Conservation (phyloP, 257 asterid species). For the Solanum lignicaule region DNA sequence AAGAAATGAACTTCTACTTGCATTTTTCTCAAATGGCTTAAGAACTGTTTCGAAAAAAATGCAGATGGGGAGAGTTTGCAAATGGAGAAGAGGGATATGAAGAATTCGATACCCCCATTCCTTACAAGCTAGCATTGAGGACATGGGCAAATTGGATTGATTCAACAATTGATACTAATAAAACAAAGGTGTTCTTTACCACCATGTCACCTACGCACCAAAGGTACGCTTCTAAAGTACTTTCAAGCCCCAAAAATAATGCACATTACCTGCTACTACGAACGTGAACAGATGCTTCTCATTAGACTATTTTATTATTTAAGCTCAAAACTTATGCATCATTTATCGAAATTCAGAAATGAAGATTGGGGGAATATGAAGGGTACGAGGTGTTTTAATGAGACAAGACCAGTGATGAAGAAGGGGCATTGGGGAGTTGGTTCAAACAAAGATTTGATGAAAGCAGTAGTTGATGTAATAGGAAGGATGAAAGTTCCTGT, state of each 20-base stretch:
- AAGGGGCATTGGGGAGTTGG: conserved; percentile 69
- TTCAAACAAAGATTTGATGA: conserved; percentile 53
- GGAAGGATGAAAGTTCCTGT: conserved; percentile 61
- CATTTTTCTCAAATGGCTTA: not conserved
- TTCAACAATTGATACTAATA: conserved; percentile 58
- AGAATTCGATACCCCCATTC: conserved; percentile 47
- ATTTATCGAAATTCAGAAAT: conserved; percentile 27
- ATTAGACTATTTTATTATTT: not conserved
- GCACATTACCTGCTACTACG: not conserved
- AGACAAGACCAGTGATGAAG: conserved; percentile 50
- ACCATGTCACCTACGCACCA: conserved; percentile 82
- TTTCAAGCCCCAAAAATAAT: not conserved
- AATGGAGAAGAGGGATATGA: conserved; percentile 77
- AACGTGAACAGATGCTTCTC: not conserved
- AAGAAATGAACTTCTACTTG: not conserved
- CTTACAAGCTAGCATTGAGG: conserved; percentile 61
- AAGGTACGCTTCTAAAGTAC: conserved; percentile 23
- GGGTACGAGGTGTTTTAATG: conserved; percentile 75
- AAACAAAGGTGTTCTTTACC: conserved; percentile 70
- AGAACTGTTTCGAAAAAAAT: not conserved
- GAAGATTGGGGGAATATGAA: conserved; percentile 60
- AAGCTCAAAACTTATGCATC: not conserved
- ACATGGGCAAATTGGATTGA: conserved; percentile 99
- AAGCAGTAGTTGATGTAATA: conserved; percentile 35
- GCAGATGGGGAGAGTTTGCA: conserved; percentile 84